Evolutionary conservation across 176 grass and related monocot genomes (phyloP).

Genomic region (Paspalum vaginatum): DNA sequence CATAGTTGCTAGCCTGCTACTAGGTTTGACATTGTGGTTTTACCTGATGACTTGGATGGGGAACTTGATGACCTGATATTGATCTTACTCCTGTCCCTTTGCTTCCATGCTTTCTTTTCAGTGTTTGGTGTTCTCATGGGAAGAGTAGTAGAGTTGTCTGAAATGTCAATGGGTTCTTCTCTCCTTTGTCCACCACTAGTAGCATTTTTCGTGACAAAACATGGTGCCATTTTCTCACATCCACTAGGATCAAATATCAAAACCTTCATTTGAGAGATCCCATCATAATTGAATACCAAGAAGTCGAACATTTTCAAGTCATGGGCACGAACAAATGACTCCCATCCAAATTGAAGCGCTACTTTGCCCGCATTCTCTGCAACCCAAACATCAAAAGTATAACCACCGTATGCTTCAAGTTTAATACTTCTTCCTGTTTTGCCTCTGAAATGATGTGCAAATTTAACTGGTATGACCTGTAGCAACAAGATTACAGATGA

Average conservation of each 20-base stretch:
- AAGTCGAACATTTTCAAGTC: slow-evolving; percentile 35
- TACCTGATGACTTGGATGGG: slow-evolving; percentile 11
- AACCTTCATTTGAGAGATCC: slow-evolving; percentile 39
- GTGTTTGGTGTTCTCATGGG: background rate
- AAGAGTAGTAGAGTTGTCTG: background rate
- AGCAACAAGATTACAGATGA: background rate
- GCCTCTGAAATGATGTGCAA: background rate
- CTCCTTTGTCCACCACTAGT: background rate
- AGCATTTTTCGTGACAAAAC: slow-evolving; percentile 1
- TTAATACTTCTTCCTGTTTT: background rate
- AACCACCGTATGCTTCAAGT: background rate
- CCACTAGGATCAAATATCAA: slow-evolving; percentile 40
- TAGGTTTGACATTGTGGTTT: background rate
- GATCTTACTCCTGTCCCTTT: background rate
- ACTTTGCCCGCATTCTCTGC: background rate
- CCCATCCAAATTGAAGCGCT: slow-evolving; percentile 49
- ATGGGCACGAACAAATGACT: slow-evolving; percentile 35
- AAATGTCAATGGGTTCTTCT: background rate
- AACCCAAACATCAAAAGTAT: slow-evolving; percentile 18
- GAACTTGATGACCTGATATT: background rate
- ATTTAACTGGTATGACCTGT: background rate
- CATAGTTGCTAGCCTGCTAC: background rate
- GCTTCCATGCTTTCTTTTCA: background rate
- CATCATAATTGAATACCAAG: slow-evolving; percentile 48
- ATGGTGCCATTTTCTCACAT: slow-evolving; percentile 37